These are phyloP conservation scores for Lasiosphaeris hirsuta DNA, from an alignment of 495 filamentous ascomycete genomes.

Conservation along the genomic window DNA sequence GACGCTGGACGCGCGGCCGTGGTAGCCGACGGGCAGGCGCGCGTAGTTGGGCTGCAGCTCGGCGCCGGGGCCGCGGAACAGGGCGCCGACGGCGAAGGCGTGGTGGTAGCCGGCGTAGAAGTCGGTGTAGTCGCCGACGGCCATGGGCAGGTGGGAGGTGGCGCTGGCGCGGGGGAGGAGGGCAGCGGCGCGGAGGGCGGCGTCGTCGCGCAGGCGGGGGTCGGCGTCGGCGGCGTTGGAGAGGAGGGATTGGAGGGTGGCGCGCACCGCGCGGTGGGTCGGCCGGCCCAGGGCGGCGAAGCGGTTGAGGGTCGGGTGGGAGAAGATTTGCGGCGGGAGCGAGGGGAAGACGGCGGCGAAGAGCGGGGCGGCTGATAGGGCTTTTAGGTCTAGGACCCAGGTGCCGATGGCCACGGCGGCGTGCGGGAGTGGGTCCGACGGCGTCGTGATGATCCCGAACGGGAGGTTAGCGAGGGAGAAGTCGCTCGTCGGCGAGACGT, in stretches of 20 bases:
- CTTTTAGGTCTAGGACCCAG: slow-evolving; percentile 70
- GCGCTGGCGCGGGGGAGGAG: slow-evolving; percentile 56
- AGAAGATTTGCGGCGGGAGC: slow-evolving; percentile 56
- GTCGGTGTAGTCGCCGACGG: slow-evolving; percentile 93
- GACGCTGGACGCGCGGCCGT: slow-evolving; percentile 76
- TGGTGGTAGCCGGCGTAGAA: slow-evolving; percentile 94
- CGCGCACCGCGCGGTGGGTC: slow-evolving; percentile 67
- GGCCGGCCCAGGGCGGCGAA: slow-evolving; percentile 76
- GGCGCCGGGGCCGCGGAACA: slow-evolving; percentile 79
- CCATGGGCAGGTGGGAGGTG: slow-evolving; percentile 75
- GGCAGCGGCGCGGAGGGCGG: slow-evolving; percentile 23
- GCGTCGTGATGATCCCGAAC: slow-evolving; percentile 79
- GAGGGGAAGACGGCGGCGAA: slow-evolving; percentile 59
- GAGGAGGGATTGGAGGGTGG: slow-evolving; percentile 71
- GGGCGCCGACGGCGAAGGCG: slow-evolving; percentile 72
- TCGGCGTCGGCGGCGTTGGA: slow-evolving; percentile 43
- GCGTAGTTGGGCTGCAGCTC: slow-evolving; percentile 88
- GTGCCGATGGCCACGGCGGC: slow-evolving; percentile 78
- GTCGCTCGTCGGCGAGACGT: slow-evolving; percentile 33
- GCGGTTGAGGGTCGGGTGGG: slow-evolving; percentile 68
- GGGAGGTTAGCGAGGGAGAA: slow-evolving; percentile 92
- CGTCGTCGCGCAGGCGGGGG: slow-evolving; percentile 35
- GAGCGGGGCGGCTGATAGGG: slow-evolving; percentile 54
- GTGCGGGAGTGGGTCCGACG: slow-evolving; percentile 51
- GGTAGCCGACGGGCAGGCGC: slow-evolving; percentile 86